Evolutionary conservation across 2,329 filamentous ascomycete species (phyloP).

Genomic region (Colletotrichum lupini): DNA sequence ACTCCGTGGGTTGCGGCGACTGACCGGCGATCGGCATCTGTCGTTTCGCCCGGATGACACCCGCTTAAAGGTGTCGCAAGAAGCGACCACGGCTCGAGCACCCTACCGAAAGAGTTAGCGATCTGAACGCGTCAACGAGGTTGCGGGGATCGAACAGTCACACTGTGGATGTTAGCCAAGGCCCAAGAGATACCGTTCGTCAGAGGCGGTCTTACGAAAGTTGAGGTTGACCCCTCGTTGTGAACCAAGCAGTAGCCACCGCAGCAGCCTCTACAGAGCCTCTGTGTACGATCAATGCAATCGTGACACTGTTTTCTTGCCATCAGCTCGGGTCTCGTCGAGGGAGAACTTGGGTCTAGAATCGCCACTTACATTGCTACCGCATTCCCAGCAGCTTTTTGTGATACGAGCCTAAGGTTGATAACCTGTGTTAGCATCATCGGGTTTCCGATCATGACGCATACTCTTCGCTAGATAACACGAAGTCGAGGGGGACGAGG

Average conservation of each 20-base stretch:
- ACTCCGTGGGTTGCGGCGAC: not conserved
- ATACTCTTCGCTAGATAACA: not conserved
- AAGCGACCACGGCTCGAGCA: slow-evolving; percentile 37
- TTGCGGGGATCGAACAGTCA: slow-evolving; percentile 53
- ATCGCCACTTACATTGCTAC: slow-evolving; percentile 72
- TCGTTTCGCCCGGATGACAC: not conserved
- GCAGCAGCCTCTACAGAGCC: slow-evolving; percentile 76
- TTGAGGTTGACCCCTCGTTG: slow-evolving; percentile 82
- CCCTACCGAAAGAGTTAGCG: slow-evolving; percentile 30
- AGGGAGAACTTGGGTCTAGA: not conserved
- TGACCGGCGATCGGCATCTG: not conserved
- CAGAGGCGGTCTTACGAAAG: slow-evolving; percentile 55
- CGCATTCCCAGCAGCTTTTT: slow-evolving; percentile 87
- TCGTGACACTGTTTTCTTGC: slow-evolving; percentile 69
- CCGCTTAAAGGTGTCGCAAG: slow-evolving; percentile 33
- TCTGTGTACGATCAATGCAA: slow-evolving; percentile 79
- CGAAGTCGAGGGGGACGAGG: not conserved
- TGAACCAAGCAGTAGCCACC: slow-evolving; percentile 87
- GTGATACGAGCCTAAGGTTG: slow-evolving; percentile 68
- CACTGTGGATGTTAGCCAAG: slow-evolving; percentile 52
- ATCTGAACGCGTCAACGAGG: not conserved
- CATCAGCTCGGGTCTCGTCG: slow-evolving; percentile 20
- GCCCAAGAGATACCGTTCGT: not conserved
- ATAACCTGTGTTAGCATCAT: slow-evolving; percentile 32
- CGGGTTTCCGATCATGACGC: not conserved